These are phyloP conservation scores for Bassia scoparia DNA, from an alignment of 148 eudicot species.

Conservation along the genomic window DNA sequence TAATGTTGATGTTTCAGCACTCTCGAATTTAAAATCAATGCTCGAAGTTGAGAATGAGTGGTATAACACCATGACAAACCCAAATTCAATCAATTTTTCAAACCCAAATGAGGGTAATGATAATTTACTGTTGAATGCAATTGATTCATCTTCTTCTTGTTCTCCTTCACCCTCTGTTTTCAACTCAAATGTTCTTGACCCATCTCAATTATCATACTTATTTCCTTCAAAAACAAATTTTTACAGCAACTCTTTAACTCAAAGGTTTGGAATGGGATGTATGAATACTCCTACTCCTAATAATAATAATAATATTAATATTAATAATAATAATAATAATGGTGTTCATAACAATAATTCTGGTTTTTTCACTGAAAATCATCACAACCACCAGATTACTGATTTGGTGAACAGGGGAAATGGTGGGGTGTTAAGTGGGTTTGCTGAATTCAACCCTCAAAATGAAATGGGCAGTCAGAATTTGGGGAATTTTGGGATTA, in stretches of 20 bases:
- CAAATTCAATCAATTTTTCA: conserved; percentile 32
- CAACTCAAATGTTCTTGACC: conserved; percentile 19
- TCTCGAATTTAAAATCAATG: conserved; percentile 58
- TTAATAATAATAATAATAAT: no score
- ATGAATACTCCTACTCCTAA: no score
- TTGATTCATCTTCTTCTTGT: conserved; percentile 77
- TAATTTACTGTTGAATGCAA: conserved; percentile 37
- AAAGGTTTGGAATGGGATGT: neutral
- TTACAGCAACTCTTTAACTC: no score
- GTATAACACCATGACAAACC: conserved; percentile 30
- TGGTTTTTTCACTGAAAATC: conserved; percentile 36
- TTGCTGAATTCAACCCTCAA: conserved; percentile 40
- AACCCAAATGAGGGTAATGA: conserved; percentile 15
- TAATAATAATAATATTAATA: no score
- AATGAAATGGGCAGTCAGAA: conserved; percentile 40
- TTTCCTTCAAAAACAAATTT: no score
- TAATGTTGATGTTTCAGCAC: conserved; percentile 28
- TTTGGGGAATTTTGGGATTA: conserved; percentile 37
- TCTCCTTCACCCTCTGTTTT: conserved; percentile 65
- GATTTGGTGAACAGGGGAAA: no score
- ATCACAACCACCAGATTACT: conserved; percentile 22
- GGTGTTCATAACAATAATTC: conserved; percentile 11
- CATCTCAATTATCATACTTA: no score
- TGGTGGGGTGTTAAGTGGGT: conserved; percentile 37
- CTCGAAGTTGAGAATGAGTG: conserved; percentile 58